Base-by-base conservation (phyloP, 768 basidiomycete species). In the Tricholoma furcatifolium region DNA sequence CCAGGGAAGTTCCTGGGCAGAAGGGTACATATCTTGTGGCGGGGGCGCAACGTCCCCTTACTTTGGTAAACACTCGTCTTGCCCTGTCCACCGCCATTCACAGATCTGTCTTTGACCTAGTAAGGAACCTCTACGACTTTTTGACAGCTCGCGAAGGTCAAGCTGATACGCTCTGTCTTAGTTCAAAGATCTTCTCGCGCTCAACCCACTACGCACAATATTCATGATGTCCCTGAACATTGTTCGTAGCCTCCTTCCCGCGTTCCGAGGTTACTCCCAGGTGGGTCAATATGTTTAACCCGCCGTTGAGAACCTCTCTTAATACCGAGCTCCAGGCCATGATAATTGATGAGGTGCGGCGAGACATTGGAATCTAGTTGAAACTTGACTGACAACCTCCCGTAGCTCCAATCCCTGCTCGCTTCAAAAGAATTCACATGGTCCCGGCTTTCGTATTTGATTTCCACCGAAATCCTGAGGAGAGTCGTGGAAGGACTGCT, bases 191-290 rank as follows among this genome's bases (percentile, higher is more conserved):
- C 66, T 82, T 30, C 75, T 75, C 65, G 63, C 66, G 46, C 69
- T 86, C 31, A 87, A 91, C 60, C 90, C 88, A 31, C 59, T 83
- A 43, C 79, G 88, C 53, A 84, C 87, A 18, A 72, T 79, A n/a
- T 71, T 88, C 50, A 85, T 92, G 82, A 70, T 91, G 66, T 51
- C 77, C 54, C 70, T 91, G 59, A 87, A 90, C 66, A 69, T 91
- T 47, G 60, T 85, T 53, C 81, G 88, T 59, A 91, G 88, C 56
- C 70, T 87, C 53, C 83, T 91, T 63, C 90, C 90, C 32, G 91
- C 89, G 9, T 87, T 88, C 68, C 81, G 88, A 70, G 86, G 88
- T 56, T 92, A 90, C 73, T 91, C 91, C 8, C 91, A 92, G 71
- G 80, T 79, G 53, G 50, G 70, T 66, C 56, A 50, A 36, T 51